A percentile compares a stretch with the other conserved stretches of the same genome.
Evolutionary conservation across 257 asterid genomes (phyloP).

Genomic region (Gentiana dahurica): DNA sequence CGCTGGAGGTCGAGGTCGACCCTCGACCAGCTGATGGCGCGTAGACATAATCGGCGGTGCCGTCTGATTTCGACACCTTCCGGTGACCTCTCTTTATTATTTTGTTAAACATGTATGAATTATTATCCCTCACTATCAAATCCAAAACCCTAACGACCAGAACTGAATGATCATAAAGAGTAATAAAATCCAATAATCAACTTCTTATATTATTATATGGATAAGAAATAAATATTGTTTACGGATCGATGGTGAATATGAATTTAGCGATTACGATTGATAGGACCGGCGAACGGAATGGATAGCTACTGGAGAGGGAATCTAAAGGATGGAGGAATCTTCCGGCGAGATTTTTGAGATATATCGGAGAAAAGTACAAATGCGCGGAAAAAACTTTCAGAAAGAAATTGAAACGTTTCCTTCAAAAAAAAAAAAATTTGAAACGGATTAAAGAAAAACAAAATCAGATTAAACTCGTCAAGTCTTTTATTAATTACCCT

Average conservation of each 20-base stretch:
- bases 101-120: constrained; percentile 28
- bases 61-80: constrained; percentile 30
- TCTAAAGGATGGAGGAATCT: constrained; percentile 9
- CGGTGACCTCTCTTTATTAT: constrained; percentile 39
- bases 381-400: constrained; percentile 1
- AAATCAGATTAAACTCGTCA: no score
- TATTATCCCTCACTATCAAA: constrained; percentile 6
- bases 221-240: neutral
- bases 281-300: constrained; percentile 9
- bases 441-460: no score
- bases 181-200: constrained; percentile 7
- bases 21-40: constrained; percentile 23
- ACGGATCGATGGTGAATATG: constrained; percentile 8
- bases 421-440: no score
- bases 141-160: constrained; percentile 29
- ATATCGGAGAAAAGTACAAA: constrained; percentile 1
- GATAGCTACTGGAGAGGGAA: constrained; percentile 18
- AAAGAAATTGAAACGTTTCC: constrained; percentile 3
- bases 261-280: neutral
- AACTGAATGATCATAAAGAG: constrained; percentile 4
- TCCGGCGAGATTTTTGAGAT: constrained; percentile 19
- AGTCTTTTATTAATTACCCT: no score
- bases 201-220: neutral
- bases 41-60: constrained; percentile 16
- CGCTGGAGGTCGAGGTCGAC: constrained; percentile 17